Conservation (phyloP, 805 yeast species). For the Candida gorgasii region DNA sequence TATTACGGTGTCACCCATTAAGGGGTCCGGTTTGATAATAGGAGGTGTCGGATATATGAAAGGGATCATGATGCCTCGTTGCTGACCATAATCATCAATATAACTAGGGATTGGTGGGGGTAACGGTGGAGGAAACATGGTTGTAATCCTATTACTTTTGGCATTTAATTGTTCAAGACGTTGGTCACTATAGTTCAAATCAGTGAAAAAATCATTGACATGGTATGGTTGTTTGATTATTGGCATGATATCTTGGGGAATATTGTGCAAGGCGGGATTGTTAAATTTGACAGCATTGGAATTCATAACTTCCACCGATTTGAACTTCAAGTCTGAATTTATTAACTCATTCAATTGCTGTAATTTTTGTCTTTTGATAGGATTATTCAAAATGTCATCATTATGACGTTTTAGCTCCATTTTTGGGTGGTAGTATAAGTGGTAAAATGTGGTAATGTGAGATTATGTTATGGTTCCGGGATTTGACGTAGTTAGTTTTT, state of each 20-base stretch:
- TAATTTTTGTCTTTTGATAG: conserved; percentile 9
- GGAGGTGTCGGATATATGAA: conserved; percentile 47
- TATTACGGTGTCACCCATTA: conserved; percentile 12
- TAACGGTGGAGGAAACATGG: conserved; percentile 40
- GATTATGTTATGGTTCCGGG: too few species aligned
- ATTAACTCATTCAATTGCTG: conserved; percentile 7
- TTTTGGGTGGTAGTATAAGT: neutral
- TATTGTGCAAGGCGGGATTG: conserved; percentile 30
- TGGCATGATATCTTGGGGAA: conserved; percentile 40
- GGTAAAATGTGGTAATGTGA: neutral
- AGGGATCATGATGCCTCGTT: conserved; percentile 42
- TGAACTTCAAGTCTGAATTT: neutral
- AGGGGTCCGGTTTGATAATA: conserved; percentile 27
- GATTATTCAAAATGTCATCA: conserved; percentile 9
- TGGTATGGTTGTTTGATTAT: conserved; percentile 33
- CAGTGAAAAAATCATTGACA: conserved; percentile 37
- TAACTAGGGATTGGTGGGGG: conserved; percentile 29
- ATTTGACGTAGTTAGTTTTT: too few species aligned
- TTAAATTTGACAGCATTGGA: neutral
- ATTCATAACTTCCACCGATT: neutral
- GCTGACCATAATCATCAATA: neutral
- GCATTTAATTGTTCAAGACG: conserved; percentile 14
- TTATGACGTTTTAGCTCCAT: conserved; percentile 8
- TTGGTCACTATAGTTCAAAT: conserved; percentile 18
- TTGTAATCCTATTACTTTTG: conserved; percentile 18